These are phyloP conservation scores for Mariannaea sp. DNA, from an alignment of 2,329 filamentous ascomycete genomes.

Conservation along the genomic window DNA sequence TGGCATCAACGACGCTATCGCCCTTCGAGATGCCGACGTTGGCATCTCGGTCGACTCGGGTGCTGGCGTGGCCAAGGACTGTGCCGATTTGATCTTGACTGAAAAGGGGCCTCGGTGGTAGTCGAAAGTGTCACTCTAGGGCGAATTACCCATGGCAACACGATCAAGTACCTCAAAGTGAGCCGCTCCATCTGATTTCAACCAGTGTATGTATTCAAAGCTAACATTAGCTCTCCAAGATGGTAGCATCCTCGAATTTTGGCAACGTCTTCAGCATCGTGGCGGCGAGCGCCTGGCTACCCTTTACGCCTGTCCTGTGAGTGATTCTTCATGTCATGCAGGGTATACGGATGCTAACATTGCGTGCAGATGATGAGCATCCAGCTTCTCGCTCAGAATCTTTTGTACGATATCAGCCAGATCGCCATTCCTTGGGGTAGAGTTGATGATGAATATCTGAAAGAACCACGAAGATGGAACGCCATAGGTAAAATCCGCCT, in stretches of 20 bases:
- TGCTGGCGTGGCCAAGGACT: slow-evolving; percentile 38
- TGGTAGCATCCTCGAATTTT: slow-evolving; percentile 41
- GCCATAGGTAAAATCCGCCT: slow-evolving; percentile 7
- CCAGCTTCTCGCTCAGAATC: slow-evolving; percentile 37
- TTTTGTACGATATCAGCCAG: slow-evolving; percentile 39
- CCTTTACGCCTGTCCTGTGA: slow-evolving; percentile 25
- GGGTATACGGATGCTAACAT: slow-evolving; percentile 7
- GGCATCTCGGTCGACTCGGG: slow-evolving; percentile 41
- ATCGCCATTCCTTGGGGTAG: slow-evolving; percentile 40
- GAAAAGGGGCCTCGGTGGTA: slow-evolving; percentile 39
- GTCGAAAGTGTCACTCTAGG: slow-evolving; percentile 34
- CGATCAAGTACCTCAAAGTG: slow-evolving; percentile 7
- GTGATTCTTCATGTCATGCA: background rate
- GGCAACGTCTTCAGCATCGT: slow-evolving; percentile 40
- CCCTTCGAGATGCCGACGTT: slow-evolving; percentile 35
- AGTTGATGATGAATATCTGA: slow-evolving; percentile 36
- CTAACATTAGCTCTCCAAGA: slow-evolving; percentile 9
- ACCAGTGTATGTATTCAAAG: no score
- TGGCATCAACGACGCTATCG: slow-evolving; percentile 40
- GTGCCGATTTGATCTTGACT: slow-evolving; percentile 38
- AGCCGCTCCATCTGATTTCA: no score
- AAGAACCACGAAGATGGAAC: slow-evolving; percentile 35
- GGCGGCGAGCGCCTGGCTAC: slow-evolving; percentile 37
- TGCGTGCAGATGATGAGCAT: slow-evolving; percentile 32
- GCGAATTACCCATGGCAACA: slow-evolving; percentile 1